Base-by-base conservation (phyloP, 2,329 filamentous ascomycete genomes). In the Aotearoamyces nothofagi region DNA sequence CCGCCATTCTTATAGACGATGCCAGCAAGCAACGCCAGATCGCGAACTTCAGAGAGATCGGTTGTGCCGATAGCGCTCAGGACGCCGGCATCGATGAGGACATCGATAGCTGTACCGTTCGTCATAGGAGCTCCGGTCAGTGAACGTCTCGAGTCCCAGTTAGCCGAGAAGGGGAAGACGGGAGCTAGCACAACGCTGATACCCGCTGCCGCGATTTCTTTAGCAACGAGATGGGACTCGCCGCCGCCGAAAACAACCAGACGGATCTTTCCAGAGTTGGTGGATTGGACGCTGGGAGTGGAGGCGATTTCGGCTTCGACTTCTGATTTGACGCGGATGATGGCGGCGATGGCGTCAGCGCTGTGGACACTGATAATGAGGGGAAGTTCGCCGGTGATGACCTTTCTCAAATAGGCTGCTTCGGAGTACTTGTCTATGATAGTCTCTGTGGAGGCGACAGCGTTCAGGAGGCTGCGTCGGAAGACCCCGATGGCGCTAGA, bases 51-150 rank as follows among this genome's bases (percentile, higher is more conserved):
- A 69, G 67, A 78, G 39, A 74, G 68, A 43, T 77, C 69, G 23
- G 63, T 56, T 4, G 73, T 56, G 1, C 70, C 67, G 14, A 78
- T 60, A 0, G 61, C 73, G 1, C 65, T 57, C 3, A 52, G 44
- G 0, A 78, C 72, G 2, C 71, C 72, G 0, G 70, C 71, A 5
- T 61, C 59, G 1, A 73, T 39, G 1, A 79, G 57, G 9, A 43
- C 47, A 35, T 78, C 69, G 4, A 74, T 53, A 0, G 61, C 61
- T 1, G 73, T 78, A 15, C 71, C 70, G 39, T 76, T 74, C 1
- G 71, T 74, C 1, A 78, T 56, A 1, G 74, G 74, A 4, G 73
- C 72, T 2, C 74, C 74, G 0, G 69, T 63, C 8, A 78, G 54
- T 0, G 68, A 62, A 2, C 72, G 64, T 0, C 69, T 63, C 47